Evolutionary conservation across 805 yeast genomes (phyloP).

Genomic region (Debaryomyces castellii): DNA sequence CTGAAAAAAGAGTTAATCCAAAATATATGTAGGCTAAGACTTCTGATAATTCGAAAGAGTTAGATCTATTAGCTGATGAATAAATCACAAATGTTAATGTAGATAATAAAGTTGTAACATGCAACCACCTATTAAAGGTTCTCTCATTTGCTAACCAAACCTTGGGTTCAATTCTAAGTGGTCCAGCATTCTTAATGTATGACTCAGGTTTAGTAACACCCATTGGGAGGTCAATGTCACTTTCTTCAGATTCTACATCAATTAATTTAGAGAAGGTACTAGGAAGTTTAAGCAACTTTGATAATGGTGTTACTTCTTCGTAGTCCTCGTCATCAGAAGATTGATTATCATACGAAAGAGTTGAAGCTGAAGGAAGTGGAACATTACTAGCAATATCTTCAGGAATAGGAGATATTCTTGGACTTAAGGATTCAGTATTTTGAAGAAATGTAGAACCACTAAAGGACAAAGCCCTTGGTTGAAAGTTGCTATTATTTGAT

Average conservation of each 20-base stretch:
- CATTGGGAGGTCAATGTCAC: slow-evolving; percentile 78
- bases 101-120: slow-evolving; percentile 80
- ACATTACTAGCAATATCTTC: not conserved
- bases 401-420: not conserved
- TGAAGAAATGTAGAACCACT: slow-evolving; percentile 25
- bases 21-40: slow-evolving; percentile 77
- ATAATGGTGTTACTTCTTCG: slow-evolving; percentile 23
- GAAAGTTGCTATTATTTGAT: slow-evolving; percentile 21
- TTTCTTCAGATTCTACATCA: slow-evolving; percentile 79
- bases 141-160: slow-evolving; percentile 99
- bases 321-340: slow-evolving; percentile 35
- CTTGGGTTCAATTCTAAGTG: slow-evolving; percentile 92
- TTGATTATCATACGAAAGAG: slow-evolving; percentile 27
- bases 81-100: slow-evolving; percentile 83
- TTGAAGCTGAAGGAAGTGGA: not conserved
- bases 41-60: slow-evolving; percentile 63
- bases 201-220: slow-evolving; percentile 84
- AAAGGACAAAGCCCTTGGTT: slow-evolving; percentile 40
- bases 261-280: slow-evolving; percentile 38
- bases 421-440: not conserved
- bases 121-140: slow-evolving; percentile 94
- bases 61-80: slow-evolving; percentile 68
- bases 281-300: slow-evolving; percentile 26
- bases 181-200: slow-evolving; percentile 84
- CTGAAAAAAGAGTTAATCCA: slow-evolving; percentile 75